Evolutionary conservation across 2,329 filamentous ascomycete species (phyloP).

Genomic region (Aureobasidium melanogenum): DNA sequence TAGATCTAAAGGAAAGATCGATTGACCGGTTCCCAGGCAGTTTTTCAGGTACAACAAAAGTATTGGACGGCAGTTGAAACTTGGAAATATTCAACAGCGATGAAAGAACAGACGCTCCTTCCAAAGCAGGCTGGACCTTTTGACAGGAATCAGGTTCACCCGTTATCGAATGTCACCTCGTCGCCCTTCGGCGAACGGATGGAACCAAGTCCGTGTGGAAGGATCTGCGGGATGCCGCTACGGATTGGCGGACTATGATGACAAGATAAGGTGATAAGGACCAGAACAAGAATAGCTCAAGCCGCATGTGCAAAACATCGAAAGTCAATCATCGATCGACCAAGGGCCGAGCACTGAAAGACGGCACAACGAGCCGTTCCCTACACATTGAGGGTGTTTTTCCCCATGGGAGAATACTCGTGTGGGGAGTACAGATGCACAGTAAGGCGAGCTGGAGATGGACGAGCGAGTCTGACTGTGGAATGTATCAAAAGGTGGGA

Average conservation of each 20-base stretch:
- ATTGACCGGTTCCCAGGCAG: neutral
- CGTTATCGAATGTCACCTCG: neutral
- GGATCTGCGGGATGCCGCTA: neutral
- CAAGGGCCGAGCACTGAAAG: neutral
- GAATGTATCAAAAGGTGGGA: conserved; percentile 1
- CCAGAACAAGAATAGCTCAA: conserved; percentile 2
- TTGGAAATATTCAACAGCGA: too few species aligned
- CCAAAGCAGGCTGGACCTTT: neutral
- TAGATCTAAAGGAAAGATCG: neutral
- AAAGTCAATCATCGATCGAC: conserved; percentile 1
- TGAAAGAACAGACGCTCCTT: neutral
- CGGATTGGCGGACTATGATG: neutral
- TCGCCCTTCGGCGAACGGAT: neutral
- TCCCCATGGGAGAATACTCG: neutral
- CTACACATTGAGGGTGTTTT: neutral
- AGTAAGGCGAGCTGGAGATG: neutral
- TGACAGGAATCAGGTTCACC: neutral
- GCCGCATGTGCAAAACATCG: conserved; percentile 1
- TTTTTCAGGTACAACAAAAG: neutral
- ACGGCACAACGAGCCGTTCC: neutral
- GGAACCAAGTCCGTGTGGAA: neutral
- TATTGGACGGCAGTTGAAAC: neutral
- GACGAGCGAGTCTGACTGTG: neutral
- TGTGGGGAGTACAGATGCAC: neutral
- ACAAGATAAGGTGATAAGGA: neutral